Conservation (phyloP, 495 filamentous ascomycete species). For the Barbatosphaeria neglecta region DNA sequence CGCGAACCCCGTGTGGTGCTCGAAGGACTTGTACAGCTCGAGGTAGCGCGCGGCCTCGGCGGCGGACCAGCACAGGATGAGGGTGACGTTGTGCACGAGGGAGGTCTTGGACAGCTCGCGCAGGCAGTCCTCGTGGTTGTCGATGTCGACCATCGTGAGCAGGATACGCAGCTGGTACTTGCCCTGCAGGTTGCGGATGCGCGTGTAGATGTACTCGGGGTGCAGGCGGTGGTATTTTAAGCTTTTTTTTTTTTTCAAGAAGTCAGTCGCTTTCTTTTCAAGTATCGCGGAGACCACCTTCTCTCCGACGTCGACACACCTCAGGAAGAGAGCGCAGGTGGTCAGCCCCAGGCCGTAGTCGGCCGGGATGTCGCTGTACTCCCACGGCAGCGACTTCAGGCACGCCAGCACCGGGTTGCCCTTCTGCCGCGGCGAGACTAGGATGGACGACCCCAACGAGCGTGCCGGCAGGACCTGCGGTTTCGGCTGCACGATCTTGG, state of each 20-base stretch:
- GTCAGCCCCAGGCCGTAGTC: constrained; percentile 85
- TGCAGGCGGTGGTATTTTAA: constrained; percentile 97
- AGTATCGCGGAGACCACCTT: too few relatives aligned
- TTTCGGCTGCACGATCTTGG: constrained; percentile 72
- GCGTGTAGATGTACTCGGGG: constrained; percentile 94
- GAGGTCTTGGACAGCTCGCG: constrained; percentile 75
- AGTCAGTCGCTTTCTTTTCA: neutral
- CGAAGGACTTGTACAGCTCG: constrained; percentile 85
- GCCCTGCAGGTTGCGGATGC: constrained; percentile 65
- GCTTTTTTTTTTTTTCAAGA: constrained; percentile 19
- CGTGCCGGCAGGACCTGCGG: constrained; percentile 66
- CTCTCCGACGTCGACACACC: too few relatives aligned
- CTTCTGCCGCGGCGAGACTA: constrained; percentile 77
- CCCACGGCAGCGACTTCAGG: constrained; percentile 79
- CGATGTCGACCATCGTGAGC: constrained; percentile 86
- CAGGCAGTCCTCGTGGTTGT: constrained; percentile 64
- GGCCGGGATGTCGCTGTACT: constrained; percentile 87
- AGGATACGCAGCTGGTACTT: constrained; percentile 78
- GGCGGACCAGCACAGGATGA: constrained; percentile 88
- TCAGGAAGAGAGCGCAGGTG: constrained; percentile 81
- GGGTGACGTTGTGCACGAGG: constrained; percentile 79
- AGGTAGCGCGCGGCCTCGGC: constrained; percentile 88
- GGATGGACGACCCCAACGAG: constrained; percentile 61
- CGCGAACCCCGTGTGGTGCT: constrained; percentile 68
- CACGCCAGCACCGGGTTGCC: constrained; percentile 86